These are phyloP conservation scores for Anisodus tanguticus DNA, from an alignment of 257 asterid species.

Conservation along the genomic window DNA sequence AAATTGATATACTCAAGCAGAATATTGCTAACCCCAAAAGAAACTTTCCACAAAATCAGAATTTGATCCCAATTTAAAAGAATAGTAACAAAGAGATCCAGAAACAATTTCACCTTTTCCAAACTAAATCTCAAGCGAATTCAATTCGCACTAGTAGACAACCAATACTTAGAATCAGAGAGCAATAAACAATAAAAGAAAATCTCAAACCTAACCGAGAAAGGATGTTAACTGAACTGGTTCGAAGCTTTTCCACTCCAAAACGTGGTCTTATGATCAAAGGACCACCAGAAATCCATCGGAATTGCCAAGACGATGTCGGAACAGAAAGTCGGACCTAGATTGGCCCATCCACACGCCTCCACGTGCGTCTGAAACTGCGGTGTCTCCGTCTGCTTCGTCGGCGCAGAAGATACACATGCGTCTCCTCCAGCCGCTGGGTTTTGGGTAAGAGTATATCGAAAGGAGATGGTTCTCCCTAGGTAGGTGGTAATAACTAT, in stretches of 20 bases:
- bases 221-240: not conserved
- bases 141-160: not conserved
- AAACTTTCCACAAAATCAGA: too few species aligned
- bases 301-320: not conserved
- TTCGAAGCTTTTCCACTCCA: not conserved
- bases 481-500: not conserved
- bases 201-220: not conserved
- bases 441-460: not conserved
- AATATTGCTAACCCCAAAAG: too few species aligned
- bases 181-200: not conserved
- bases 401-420: too few species aligned
- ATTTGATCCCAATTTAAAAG: too few species aligned
- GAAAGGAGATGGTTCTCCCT: not conserved
- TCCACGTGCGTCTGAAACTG: not conserved
- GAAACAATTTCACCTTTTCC: not conserved
- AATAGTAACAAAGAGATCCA: not conserved
- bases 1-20: too few species aligned
- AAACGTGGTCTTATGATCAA: not conserved
- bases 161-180: not conserved
- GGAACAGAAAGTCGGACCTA: not conserved
- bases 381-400: not conserved
- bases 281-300: not conserved
- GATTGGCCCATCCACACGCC: not conserved
- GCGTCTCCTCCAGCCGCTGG: not conserved
- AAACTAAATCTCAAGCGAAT: not conserved